Evolutionary conservation across 768 basidiomycete genomes (phyloP).

Genomic region (Strobilomyces echinocephalus): DNA sequence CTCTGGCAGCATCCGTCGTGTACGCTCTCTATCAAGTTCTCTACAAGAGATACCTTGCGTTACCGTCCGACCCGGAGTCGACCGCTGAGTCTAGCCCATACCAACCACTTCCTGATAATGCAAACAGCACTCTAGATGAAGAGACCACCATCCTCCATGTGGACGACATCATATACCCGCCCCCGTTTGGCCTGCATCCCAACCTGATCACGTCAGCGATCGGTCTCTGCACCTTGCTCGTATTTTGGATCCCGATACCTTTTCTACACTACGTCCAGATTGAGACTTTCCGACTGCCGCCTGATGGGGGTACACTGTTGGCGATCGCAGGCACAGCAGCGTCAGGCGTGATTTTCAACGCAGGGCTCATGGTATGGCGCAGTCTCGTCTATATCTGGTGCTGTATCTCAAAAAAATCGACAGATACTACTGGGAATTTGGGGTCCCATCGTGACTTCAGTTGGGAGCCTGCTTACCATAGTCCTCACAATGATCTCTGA

Average conservation of each 20-base stretch:
- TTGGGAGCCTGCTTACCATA: constrained; percentile 92
- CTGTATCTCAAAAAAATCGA: constrained; percentile 6
- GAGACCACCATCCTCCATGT: constrained; percentile 13
- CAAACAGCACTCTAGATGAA: constrained; percentile 28
- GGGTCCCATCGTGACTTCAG: constrained; percentile 85
- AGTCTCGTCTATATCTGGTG: neutral
- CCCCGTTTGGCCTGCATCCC: constrained; percentile 81
- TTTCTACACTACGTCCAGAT: constrained; percentile 61
- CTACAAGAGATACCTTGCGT: constrained; percentile 75
- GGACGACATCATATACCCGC: constrained; percentile 44
- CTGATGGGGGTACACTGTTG: constrained; percentile 38
- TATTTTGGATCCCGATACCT: constrained; percentile 78
- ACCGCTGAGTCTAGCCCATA: constrained; percentile 39
- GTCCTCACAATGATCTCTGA: constrained; percentile 83
- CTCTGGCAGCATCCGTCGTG: constrained; percentile 63
- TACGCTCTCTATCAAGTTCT: constrained; percentile 81
- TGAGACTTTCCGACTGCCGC: constrained; percentile 67
- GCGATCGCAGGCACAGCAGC: constrained; percentile 66
- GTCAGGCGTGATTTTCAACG: constrained; percentile 75
- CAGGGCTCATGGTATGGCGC: constrained; percentile 71
- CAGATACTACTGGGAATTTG: constrained; percentile 79
- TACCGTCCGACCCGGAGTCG: constrained; percentile 60
- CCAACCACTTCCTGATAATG: constrained; percentile 38
- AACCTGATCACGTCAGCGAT: constrained; percentile 77
- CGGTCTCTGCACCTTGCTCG: constrained; percentile 68